These are phyloP conservation scores for Trypanosoma caninum DNA, from an alignment of 208 protist genomes.

Conservation along the genomic window DNA sequence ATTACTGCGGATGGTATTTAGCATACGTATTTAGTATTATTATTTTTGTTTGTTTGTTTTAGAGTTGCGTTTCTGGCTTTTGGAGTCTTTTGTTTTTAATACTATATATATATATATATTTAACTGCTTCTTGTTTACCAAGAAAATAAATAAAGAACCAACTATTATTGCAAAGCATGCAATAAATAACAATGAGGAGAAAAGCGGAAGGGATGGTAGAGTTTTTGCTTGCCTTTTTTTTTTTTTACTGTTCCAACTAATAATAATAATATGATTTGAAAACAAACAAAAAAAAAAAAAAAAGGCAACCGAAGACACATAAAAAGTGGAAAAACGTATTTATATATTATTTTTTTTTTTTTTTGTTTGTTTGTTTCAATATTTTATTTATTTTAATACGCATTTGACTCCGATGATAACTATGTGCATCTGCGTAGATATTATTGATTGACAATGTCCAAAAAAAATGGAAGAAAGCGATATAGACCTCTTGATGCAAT, in stretches of 20 bases:
- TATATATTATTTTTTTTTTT: conserved; percentile 11
- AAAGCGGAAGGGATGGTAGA: too few species aligned
- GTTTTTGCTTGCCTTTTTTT: too few species aligned
- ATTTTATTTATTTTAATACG: conserved; percentile 9
- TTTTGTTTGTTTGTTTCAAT: conserved; percentile 20
- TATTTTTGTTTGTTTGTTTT: conserved; percentile 24
- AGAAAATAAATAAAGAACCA: too few species aligned
- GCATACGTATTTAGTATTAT: conserved; percentile 4
- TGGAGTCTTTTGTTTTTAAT: too few species aligned
- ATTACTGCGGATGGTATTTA: conserved; percentile 90
- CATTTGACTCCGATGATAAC: conserved; percentile 15
- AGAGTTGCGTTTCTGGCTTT: conserved; percentile 9
- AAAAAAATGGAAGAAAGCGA: conserved; percentile 43
- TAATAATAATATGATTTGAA: not conserved
- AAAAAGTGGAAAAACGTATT: not conserved
- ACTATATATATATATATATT: too few species aligned
- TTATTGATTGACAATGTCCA: not conserved
- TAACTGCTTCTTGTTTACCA: too few species aligned
- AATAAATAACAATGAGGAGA: too few species aligned
- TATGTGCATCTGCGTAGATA: conserved; percentile 1
- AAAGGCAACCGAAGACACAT: conserved; percentile 4
- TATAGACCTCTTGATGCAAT: conserved; percentile 74
- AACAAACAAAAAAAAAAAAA: conserved; percentile 2
- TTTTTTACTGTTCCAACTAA: too few species aligned
- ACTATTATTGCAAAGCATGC: too few species aligned